phyloP scores from a whole-genome alignment of 2,329 filamentous ascomycete genomes.

The Talaromyces sp. region DNA sequence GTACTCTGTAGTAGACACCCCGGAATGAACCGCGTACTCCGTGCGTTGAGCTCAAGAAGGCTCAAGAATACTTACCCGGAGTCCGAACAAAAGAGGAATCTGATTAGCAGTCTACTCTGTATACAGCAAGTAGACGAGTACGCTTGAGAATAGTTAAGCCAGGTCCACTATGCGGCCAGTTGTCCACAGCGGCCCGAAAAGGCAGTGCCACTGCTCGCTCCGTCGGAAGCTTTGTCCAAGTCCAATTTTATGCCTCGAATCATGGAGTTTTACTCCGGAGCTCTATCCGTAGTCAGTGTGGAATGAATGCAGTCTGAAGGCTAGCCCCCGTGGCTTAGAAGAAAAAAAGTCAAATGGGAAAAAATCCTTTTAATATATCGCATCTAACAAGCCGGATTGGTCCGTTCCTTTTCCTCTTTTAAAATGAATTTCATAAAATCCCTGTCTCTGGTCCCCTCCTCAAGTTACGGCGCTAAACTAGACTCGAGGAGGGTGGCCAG shows the following conservation, averaged over 20 bases:
- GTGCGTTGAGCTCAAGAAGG: background rate
- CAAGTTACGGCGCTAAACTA: conserved; percentile 11
- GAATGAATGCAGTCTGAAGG: background rate
- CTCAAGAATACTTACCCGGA: background rate
- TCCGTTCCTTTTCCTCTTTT: background rate
- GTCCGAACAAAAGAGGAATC: background rate
- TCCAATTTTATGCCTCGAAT: conserved; percentile 1
- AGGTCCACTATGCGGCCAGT: conserved; percentile 10
- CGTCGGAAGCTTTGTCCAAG: conserved; percentile 12
- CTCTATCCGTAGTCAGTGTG: too few relatives aligned
- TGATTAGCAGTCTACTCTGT: background rate
- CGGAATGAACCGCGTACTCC: background rate
- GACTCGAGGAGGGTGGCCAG: conserved; percentile 7
- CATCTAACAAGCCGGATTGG: conserved; percentile 3
- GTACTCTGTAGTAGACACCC: background rate
- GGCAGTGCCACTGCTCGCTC: conserved; percentile 12
- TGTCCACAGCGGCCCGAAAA: conserved; percentile 10
- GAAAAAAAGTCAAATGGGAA: conserved; percentile 2
- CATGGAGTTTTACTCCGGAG: background rate
- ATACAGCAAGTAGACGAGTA: background rate
- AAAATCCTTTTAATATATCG: background rate
- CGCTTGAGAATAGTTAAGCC: background rate
- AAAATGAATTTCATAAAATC: background rate
- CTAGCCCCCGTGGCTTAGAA: conserved; percentile 3
- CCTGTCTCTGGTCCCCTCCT: background rate